Evolutionary conservation across 148 eudicot genomes (phyloP), one percentile per base, ranked within the genome.

Genomic region (Polygonum maritimum): DNA sequence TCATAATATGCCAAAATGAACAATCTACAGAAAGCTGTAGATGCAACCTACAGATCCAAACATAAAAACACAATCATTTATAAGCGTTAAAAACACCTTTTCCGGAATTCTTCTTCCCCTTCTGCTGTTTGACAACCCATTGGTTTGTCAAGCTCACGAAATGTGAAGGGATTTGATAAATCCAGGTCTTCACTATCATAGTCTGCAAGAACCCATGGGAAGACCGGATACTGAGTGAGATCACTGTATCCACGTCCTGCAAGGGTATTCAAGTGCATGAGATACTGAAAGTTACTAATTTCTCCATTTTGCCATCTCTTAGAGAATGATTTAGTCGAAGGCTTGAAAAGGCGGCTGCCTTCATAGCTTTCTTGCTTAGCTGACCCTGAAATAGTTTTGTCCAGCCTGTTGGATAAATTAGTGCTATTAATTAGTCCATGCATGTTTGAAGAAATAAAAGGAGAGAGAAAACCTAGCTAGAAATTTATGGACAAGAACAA

Each of bases 241-340:
- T 95, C 99, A 85, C 97, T 95, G 82, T 95, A 95, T 73, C 99
- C 99, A 52, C 99, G 99, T 63, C 99, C 99, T 57, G 99, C 99
- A 77, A 95, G 87, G 63, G 99, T 95, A 80, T 92, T 95, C 80
- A 95, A 89, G 85, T 95, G 99, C 99, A 95, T 95, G 78, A 95
- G 96, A 81, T 95, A 95, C 86, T 95, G 99, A 78, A 95, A 95
- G 81, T 95, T 95, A 90, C 92, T 95, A 73, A 95, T 95, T 82
- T 95, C 97, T 75, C 99, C 99, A 84, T 89, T 92, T 85, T 95
- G 99, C 99, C 99, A 95, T 81, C 98, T 89, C 87, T 91, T 92
- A 21, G 97, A 91, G 79, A 95, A 95, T 7, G 99, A 92, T 78
- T 92, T 95, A 26, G 97, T 96, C 89, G 87, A 80, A 69, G 84